Conservation (phyloP, 2,329 filamentous ascomycete species). For the Ophiosphaerella narmari region DNA sequence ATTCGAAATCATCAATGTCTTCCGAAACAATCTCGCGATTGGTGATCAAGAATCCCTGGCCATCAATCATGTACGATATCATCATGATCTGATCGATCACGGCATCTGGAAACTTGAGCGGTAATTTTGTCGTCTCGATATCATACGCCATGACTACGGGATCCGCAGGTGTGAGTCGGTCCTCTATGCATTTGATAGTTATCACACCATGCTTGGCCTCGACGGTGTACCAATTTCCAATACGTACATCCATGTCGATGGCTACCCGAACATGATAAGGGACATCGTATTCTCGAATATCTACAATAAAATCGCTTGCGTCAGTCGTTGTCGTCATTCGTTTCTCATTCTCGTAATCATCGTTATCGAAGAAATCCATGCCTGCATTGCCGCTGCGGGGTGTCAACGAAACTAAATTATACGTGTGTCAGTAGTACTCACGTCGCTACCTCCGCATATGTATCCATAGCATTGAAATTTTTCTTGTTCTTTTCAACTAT, state of each 20-base stretch:
- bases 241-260: slow-evolving; percentile 95
- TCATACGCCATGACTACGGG: slow-evolving; percentile 99
- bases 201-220: slow-evolving; percentile 91
- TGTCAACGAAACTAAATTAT: slow-evolving; percentile 17
- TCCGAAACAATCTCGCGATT: slow-evolving; percentile 98
- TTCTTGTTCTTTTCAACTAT: slow-evolving; percentile 97
- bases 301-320: slow-evolving; percentile 95
- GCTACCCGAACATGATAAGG: slow-evolving; percentile 98
- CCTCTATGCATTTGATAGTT: slow-evolving; percentile 81
- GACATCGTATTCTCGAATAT: slow-evolving; percentile 98
- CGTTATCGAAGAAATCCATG: slow-evolving; percentile 89
- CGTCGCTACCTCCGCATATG: slow-evolving; percentile 94
- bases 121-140: slow-evolving; percentile 96
- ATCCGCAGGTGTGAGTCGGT: slow-evolving; percentile 86
- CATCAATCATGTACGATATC: slow-evolving; percentile 99
- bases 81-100: slow-evolving; percentile 98
- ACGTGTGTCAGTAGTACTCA: slow-evolving; percentile 51
- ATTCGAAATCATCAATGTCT: slow-evolving; percentile 97
- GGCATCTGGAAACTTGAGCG: slow-evolving; percentile 94
- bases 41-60: slow-evolving; percentile 95
- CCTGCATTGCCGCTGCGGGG: slow-evolving; percentile 69
- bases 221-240: slow-evolving; percentile 96
- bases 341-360: slow-evolving; percentile 81
- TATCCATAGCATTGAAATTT: slow-evolving; percentile 95
- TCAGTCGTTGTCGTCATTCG: slow-evolving; percentile 79